These are phyloP conservation scores for Thoreauomyces humboldtii DNA, from an alignment of 192 early-diverging fungal genomes.

Conservation along the genomic window DNA sequence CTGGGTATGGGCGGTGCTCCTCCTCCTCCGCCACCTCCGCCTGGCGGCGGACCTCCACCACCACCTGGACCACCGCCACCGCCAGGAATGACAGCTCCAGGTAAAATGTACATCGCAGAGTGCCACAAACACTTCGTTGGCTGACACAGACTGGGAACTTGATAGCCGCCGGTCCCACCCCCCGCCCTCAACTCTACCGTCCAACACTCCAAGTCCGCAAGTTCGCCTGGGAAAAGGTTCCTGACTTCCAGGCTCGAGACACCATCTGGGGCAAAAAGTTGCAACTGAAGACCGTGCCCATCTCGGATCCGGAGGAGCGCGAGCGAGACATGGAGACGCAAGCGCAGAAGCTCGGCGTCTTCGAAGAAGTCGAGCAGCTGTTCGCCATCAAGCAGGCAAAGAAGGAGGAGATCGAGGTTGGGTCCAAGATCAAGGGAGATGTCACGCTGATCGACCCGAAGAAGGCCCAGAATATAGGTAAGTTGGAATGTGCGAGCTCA, in stretches of 20 bases:
- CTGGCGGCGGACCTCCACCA: slow-evolving; percentile 17
- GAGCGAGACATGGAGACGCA: slow-evolving; percentile 28
- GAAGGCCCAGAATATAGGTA: slow-evolving; percentile 50
- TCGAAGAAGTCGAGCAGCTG: slow-evolving; percentile 35
- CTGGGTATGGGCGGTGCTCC: slow-evolving; percentile 17
- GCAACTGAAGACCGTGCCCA: slow-evolving; percentile 8
- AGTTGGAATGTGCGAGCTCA: too few species aligned
- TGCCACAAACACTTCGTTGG: too few species aligned
- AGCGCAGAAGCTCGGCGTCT: slow-evolving; percentile 38
- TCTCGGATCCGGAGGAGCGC: not conserved
- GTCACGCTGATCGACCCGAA: slow-evolving; percentile 42
- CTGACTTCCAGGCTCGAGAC: slow-evolving; percentile 30
- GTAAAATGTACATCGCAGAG: too few species aligned
- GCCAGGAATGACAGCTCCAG: not conserved
- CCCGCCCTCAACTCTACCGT: slow-evolving; percentile 34
- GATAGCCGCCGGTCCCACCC: not conserved
- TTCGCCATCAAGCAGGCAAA: slow-evolving; percentile 31
- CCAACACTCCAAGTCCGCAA: slow-evolving; percentile 34
- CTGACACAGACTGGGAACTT: too few species aligned
- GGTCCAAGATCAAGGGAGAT: slow-evolving; percentile 1
- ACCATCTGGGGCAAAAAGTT: slow-evolving; percentile 37
- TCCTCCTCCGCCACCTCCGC: slow-evolving; percentile 37
- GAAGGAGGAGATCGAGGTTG: not conserved
- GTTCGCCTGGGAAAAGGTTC: slow-evolving; percentile 45
- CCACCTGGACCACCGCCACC: slow-evolving; percentile 35